Evolutionary conservation across 352 stramenopile genomes (phyloP), one percentile per base, ranked within the genome.

Genomic region (Thraustochytrium sp.): DNA sequence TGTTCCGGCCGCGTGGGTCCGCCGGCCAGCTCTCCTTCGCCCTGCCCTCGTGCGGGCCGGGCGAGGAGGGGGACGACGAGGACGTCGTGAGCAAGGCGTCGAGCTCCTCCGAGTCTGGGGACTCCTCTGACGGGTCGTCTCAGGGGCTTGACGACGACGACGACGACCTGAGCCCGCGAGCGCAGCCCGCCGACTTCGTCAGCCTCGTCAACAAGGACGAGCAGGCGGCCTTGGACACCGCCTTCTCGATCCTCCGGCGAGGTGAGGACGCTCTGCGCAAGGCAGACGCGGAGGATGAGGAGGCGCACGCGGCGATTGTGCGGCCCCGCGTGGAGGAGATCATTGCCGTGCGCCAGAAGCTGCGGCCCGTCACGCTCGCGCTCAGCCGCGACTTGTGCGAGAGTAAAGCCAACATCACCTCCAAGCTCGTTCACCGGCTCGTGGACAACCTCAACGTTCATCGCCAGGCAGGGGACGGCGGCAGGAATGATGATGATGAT

Each of bases 341-440:
- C n/a, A 16, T 72, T 3, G 59, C 16, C 59, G 59, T 31, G 21
- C 34, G 59, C n/a, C 16, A 31, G 9, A 31, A 21, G 11, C 40
- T 72, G 23, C 59, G 40, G 5, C 59, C 59, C 9, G 59, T 72
- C 16, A 72, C 59, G 26, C 21, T 29, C 3, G 59, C 21, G 8
- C 21, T 72, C 13, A 72, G 36, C 29, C 59, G 59, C 2, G 13
- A 11, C 11, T 31, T 72, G 1, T 31, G 26, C 26, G 59, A 72
- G 31, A 72, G 59, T 26, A 72, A 72, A 44, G 34, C 40, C 16
- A 72, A 72, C 3, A 72, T 72, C 59, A 72, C 59, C 11, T 72
- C 59, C 21, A 72, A 72, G 40, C 59, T 72, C 1, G 40, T 72
- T 55, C 59, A 72, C 46, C 59, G 59, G 13, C 59, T 72, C 26